Evolutionary conservation across 169 alveolate species (phyloP).

Genomic region (Toxoplasma gondii): DNA sequence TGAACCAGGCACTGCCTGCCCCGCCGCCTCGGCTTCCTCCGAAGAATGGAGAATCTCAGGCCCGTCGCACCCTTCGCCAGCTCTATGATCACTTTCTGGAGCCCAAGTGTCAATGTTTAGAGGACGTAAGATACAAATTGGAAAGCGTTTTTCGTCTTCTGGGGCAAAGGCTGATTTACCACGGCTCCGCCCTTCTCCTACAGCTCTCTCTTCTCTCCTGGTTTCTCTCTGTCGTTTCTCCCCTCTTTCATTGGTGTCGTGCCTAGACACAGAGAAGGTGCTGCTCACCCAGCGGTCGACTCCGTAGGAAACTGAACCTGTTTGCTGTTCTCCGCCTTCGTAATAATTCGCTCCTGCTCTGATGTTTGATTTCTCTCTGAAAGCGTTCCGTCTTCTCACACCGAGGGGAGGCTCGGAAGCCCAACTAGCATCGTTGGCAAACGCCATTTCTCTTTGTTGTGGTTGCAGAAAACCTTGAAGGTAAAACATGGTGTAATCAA

Average conservation of each 20-base stretch:
- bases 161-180: background rate
- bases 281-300: background rate
- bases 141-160: background rate
- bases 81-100: slow-evolving; percentile 52
- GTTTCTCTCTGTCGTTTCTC: background rate
- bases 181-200: background rate
- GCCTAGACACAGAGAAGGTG: background rate
- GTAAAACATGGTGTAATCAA: slow-evolving; percentile 42
- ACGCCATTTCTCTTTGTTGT: too few species aligned
- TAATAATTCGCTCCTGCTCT: background rate
- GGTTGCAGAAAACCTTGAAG: slow-evolving; percentile 31
- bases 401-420: too few species aligned
- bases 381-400: too few species aligned
- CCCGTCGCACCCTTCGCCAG: slow-evolving; percentile 39
- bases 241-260: background rate
- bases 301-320: background rate
- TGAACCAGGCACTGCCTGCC: slow-evolving; percentile 47
- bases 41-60: slow-evolving; percentile 18
- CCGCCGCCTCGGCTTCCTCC: slow-evolving; percentile 16
- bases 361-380: background rate
- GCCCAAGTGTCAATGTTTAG: slow-evolving; percentile 36
- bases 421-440: too few species aligned
- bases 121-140: slow-evolving; percentile 28
- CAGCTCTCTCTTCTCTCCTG: background rate
- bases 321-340: background rate